Percentiles rank a stretch among this genome's conserved stretches.
These are phyloP conservation scores for Rhynchosporium graminicola DNA, from an alignment of 2,329 filamentous ascomycete species.

Conservation along the genomic window DNA sequence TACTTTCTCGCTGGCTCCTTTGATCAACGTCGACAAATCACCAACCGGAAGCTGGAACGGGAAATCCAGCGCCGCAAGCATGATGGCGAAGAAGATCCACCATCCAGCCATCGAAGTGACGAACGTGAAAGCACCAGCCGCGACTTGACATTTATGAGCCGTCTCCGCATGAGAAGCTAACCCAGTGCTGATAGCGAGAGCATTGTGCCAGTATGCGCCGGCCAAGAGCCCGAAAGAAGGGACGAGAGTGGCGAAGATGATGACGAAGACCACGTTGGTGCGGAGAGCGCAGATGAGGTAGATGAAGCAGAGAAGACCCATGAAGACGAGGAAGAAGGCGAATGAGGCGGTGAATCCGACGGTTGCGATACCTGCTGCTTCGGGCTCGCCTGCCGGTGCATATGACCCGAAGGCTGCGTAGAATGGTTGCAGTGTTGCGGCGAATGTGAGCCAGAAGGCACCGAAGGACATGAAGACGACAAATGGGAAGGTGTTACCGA, in stretches of 20 bases:
- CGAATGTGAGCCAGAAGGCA: constrained; percentile 58
- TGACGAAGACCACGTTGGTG: constrained; percentile 71
- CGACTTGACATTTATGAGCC: constrained; percentile 24
- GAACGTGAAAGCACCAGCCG: constrained; percentile 53
- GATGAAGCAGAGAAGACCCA: constrained; percentile 33
- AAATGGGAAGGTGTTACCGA: constrained; percentile 60
- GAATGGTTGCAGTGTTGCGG: constrained; percentile 53
- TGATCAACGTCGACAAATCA: constrained; percentile 52
- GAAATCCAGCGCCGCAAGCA: constrained; percentile 58
- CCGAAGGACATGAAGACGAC: constrained; percentile 58
- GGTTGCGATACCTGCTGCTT: constrained; percentile 30
- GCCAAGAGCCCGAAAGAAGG: constrained; percentile 61
- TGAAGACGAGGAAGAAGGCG: constrained; percentile 40
- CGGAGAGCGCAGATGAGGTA: constrained; percentile 65
- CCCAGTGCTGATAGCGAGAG: constrained; percentile 20
- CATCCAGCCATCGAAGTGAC: constrained; percentile 53
- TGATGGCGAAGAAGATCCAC: constrained; percentile 57
- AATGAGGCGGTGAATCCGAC: constrained; percentile 42
- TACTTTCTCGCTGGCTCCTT: constrained; percentile 40
- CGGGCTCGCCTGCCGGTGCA: constrained; percentile 40
- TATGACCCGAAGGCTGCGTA: constrained; percentile 53
- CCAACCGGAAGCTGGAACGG: constrained; percentile 58
- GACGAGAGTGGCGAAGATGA: constrained; percentile 66
- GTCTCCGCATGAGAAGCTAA: constrained; percentile 13
- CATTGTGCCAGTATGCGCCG: constrained; percentile 56